A percentile compares a stretch with the other conserved stretches of the same genome.
phyloP scores from a whole-genome alignment of 2,329 filamentous ascomycete genomes.

The Hypocrella siamensis region DNA sequence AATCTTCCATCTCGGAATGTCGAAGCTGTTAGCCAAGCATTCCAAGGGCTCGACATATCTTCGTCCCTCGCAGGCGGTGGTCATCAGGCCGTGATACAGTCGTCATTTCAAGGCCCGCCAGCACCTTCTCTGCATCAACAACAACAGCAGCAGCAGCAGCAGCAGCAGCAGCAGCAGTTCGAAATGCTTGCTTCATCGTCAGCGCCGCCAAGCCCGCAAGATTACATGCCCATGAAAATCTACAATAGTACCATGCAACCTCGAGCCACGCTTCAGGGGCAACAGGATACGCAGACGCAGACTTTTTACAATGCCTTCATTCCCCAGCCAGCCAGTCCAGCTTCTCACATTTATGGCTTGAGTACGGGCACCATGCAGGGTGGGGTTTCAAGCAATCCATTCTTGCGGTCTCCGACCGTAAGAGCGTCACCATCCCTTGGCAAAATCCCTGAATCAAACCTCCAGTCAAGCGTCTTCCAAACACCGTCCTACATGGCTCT shows the following conservation, averaged over 20 bases:
- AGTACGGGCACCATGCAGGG: constrained; percentile 23
- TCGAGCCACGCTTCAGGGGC: constrained; percentile 14
- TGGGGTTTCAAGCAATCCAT: constrained; percentile 28
- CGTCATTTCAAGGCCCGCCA: no score
- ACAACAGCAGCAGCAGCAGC: constrained; percentile 19
- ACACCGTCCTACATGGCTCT: constrained; percentile 26
- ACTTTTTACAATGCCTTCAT: constrained; percentile 44
- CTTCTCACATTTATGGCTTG: constrained; percentile 19
- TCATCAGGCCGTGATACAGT: no score
- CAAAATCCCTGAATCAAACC: constrained; percentile 38
- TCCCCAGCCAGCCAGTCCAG: constrained; percentile 16
- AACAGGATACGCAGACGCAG: constrained; percentile 23
- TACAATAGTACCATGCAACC: constrained; percentile 28
- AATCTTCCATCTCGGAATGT: constrained; percentile 28
- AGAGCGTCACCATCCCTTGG: constrained; percentile 33
- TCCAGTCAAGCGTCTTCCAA: constrained; percentile 29
- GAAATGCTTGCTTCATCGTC: constrained; percentile 27
- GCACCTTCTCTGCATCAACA: neutral
- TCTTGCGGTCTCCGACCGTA: constrained; percentile 30
- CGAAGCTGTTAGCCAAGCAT: constrained; percentile 44
- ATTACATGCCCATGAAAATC: constrained; percentile 22
- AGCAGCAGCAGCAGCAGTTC: no score
- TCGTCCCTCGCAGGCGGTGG: no score
- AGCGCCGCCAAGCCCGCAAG: constrained; percentile 22
- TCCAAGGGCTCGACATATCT: constrained; percentile 68